Conservation (phyloP, 306 rosid genomes). For the Gastrolobium villosum region DNA sequence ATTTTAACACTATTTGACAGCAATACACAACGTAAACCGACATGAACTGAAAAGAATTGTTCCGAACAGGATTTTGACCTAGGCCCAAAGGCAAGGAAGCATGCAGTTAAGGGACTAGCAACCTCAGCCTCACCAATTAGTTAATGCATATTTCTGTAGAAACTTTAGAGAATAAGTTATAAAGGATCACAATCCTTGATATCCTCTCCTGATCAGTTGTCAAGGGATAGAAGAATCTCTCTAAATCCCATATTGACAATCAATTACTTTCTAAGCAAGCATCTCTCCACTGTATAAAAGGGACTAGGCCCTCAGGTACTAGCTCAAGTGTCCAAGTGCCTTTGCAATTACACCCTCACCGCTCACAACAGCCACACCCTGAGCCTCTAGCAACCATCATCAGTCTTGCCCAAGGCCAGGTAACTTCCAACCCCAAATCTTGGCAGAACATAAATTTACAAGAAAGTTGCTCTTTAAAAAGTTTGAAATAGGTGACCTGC, state of each 20-base stretch:
- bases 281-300: conserved; percentile 9
- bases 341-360: neutral
- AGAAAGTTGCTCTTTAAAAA: neutral
- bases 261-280: conserved; percentile 30
- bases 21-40: neutral
- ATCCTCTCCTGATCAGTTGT: neutral
- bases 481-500: neutral
- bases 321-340: neutral
- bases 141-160: neutral
- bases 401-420: neutral
- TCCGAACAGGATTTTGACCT: neutral
- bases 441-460: neutral
- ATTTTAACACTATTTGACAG: neutral
- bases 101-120: neutral
- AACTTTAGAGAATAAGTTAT: neutral
- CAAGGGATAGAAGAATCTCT: conserved; percentile 8
- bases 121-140: neutral
- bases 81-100: neutral
- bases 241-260: conserved; percentile 1
- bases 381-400: conserved; percentile 4
- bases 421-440: neutral
- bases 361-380: neutral
- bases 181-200: neutral
- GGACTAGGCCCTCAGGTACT: neutral
- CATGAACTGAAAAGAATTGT: conserved; percentile 10